phyloP scores from a whole-genome alignment of 2,329 filamentous ascomycete genomes.

The Mollisiaceae sp. region DNA sequence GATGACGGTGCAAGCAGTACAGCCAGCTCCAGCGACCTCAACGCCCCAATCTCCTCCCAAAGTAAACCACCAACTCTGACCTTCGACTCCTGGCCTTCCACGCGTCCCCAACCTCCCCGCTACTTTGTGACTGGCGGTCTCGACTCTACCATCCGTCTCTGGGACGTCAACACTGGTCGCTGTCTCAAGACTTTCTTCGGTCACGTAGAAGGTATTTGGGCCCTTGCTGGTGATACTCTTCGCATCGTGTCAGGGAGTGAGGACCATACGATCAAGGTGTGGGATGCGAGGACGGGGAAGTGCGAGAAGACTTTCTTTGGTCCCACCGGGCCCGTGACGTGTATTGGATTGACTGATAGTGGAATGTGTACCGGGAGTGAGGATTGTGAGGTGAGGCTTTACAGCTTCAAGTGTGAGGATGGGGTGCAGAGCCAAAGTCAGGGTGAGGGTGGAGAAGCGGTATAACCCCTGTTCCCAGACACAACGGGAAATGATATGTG shows the following conservation, averaged over 20 bases:
- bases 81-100: constrained; percentile 61
- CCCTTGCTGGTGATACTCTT: constrained; percentile 84
- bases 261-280: constrained; percentile 93
- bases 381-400: constrained; percentile 88
- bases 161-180: constrained; percentile 82
- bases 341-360: constrained; percentile 87
- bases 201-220: constrained; percentile 96
- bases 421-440: neutral
- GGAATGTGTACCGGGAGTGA: constrained; percentile 91
- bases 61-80: constrained; percentile 8
- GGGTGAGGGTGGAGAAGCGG: too few species aligned
- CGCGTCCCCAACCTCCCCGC: constrained; percentile 75
- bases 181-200: constrained; percentile 95
- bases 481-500: too few species aligned
- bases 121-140: constrained; percentile 95
- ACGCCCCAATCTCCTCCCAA: constrained; percentile 28
- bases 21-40: constrained; percentile 28
- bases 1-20: constrained; percentile 47
- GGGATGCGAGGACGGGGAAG: constrained; percentile 90
- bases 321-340: constrained; percentile 89
- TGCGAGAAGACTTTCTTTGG: constrained; percentile 93
- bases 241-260: constrained; percentile 89
- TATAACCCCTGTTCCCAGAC: too few species aligned
- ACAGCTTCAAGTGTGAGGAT: constrained; percentile 62
- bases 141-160: constrained; percentile 89